Conservation (phyloP, 371 early-diverging fungal genomes). For the Ecytonucleospora hepatopenaei region DNA sequence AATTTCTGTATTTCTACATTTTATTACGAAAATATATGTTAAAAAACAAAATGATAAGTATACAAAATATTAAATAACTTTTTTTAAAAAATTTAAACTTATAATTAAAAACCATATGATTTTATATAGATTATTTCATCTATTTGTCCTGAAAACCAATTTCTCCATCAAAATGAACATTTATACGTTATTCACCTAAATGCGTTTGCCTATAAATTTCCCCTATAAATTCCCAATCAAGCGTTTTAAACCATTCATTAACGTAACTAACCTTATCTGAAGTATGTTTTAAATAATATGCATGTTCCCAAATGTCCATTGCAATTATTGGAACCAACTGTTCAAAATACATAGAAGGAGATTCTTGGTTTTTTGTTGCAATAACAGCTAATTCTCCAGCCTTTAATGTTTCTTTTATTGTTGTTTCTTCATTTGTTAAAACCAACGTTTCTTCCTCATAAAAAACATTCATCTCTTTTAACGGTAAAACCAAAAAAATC, state of each 20-base stretch:
- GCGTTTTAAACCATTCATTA: slow-evolving; percentile 78
- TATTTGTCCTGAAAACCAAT: slow-evolving; percentile 12
- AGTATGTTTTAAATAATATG: slow-evolving; percentile 90
- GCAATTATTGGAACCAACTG: slow-evolving; percentile 71
- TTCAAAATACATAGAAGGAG: slow-evolving; percentile 62
- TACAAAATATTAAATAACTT: too few species aligned
- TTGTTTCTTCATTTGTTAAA: background rate
- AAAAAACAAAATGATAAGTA: too few species aligned
- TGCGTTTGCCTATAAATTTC: slow-evolving; percentile 22
- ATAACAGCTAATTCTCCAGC: slow-evolving; percentile 66
- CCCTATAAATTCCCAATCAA: slow-evolving; percentile 79
- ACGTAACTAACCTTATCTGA: slow-evolving; percentile 83
- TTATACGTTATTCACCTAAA: slow-evolving; percentile 20
- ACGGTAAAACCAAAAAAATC: slow-evolving; percentile 86
- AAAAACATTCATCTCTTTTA: slow-evolving; percentile 55
- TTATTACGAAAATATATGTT: too few species aligned
- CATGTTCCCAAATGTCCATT: slow-evolving; percentile 92
- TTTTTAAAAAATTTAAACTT: slow-evolving; percentile 6
- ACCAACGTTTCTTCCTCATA: background rate
- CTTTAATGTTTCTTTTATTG: background rate
- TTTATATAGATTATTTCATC: background rate
- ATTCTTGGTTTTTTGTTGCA: slow-evolving; percentile 77
- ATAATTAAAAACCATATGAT: slow-evolving; percentile 3
- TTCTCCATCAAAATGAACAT: slow-evolving; percentile 59
- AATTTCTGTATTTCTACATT: slow-evolving; percentile 18